Conservation (phyloP, 2,329 filamentous ascomycete species). For the Pseudogymnoascus sp. region DNA sequence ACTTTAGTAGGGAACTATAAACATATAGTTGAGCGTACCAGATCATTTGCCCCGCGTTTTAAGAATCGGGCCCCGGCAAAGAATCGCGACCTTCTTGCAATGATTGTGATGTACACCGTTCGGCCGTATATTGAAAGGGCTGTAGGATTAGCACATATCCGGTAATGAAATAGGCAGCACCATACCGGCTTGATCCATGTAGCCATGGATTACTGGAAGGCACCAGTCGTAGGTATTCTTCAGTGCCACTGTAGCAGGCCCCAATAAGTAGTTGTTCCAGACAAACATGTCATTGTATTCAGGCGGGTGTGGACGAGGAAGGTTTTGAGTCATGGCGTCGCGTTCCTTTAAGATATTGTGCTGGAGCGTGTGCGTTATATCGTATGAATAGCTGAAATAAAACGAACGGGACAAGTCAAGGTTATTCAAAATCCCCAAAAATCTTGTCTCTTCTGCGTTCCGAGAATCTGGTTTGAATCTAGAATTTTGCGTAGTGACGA, state of each 20-base stretch:
- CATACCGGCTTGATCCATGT: slow-evolving; percentile 75
- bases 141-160: slow-evolving; percentile 18
- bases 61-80: slow-evolving; percentile 92
- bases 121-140: slow-evolving; percentile 80
- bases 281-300: slow-evolving; percentile 94
- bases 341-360: slow-evolving; percentile 83
- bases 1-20: not conserved
- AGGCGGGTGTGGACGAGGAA: slow-evolving; percentile 48
- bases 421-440: slow-evolving; percentile 81
- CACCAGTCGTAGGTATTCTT: slow-evolving; percentile 92
- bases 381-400: slow-evolving; percentile 98
- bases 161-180: not conserved
- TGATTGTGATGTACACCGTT: slow-evolving; percentile 84
- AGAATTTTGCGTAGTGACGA: slow-evolving; percentile 62
- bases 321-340: slow-evolving; percentile 57
- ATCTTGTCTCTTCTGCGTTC: slow-evolving; percentile 83
- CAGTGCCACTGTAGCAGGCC: slow-evolving; percentile 62
- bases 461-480: slow-evolving; percentile 67
- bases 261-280: slow-evolving; percentile 87
- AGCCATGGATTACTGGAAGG: slow-evolving; percentile 88
- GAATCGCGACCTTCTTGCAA: slow-evolving; percentile 82
- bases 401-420: slow-evolving; percentile 86
- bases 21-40: slow-evolving; percentile 36
- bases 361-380: slow-evolving; percentile 86
- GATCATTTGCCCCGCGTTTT: slow-evolving; percentile 88